Evolutionary conservation across 2,329 filamentous ascomycete species (phyloP), one percentile per base, ranked within the genome.

Genomic region (Teratosphaeria zuluensis): DNA sequence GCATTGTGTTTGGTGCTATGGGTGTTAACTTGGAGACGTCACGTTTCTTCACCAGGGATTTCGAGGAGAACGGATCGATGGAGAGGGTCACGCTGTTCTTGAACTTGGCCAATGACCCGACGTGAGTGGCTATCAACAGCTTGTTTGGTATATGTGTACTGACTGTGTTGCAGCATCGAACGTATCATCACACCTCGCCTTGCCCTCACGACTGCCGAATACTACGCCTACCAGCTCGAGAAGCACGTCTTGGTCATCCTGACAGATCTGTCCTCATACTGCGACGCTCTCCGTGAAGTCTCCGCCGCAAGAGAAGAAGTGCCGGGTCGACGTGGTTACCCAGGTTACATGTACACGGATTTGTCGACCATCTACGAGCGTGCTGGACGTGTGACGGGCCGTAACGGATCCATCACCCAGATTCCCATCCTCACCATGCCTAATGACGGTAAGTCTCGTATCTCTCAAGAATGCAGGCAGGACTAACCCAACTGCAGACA

Each of bases 261-360:
- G 73, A 99, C 95, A 57, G 94, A 99, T 83, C 80, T 99, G 68
- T 94, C 94, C 1, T 91, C 94, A 55, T 99, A 99, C 83, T 99
- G 95, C 76, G 94, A 99, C 76, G 95, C 94, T 65, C 87, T 99
- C 65, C 94, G 94, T 84, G 94, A 99, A 78, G 94, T 99, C 55
- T 99, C 94, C 14, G 92, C 94, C 57, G 94, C 94, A 56, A 86
- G 94, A 80, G 94, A 99, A 83, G 94, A 99, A 86, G 94, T 99
- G 51, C 94, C 94, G 48, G 94, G 94, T 82, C 92, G 94, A 76
- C 92, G 94, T 86, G 94, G 94, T 84, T 99, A 94, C 81, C 94
- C 94, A 57, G 94, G 94, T 89, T 99, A 99, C 84, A 99, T 99
- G 94, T 99, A 99, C 82, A 99, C 94, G 68, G 95, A 99, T 85